These are phyloP conservation scores for Aspergillus affinis DNA, from an alignment of 495 filamentous ascomycete genomes.

Conservation along the genomic window DNA sequence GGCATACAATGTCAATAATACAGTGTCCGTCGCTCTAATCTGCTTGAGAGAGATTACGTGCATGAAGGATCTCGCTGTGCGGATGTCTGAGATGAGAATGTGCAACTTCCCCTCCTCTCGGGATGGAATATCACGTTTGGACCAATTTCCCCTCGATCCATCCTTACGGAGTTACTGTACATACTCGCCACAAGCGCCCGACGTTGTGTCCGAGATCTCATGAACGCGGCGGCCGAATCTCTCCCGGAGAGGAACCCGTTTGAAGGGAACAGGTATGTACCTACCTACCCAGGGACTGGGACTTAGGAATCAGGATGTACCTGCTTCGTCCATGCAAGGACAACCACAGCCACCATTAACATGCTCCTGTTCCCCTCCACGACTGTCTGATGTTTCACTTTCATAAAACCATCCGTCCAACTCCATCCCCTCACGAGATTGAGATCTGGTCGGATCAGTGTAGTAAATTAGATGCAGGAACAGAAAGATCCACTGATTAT, in stretches of 20 bases:
- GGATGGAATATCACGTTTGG: not conserved
- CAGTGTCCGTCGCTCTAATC: not conserved
- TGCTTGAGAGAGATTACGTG: not conserved
- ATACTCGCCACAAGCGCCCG: not conserved
- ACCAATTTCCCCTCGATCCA: not conserved
- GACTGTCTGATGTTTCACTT: conserved; percentile 14
- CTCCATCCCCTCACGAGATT: conserved; percentile 6
- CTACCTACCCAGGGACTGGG: too few species aligned
- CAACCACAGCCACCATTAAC: not conserved
- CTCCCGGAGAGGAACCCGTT: not conserved
- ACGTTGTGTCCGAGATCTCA: not conserved
- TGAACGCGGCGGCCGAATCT: not conserved
- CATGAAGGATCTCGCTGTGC: not conserved
- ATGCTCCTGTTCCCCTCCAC: not conserved
- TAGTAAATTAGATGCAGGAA: conserved; percentile 19
- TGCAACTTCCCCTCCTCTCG: not conserved
- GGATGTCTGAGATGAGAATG: not conserved
- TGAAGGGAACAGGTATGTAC: too few species aligned
- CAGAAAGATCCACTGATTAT: conserved; percentile 14
- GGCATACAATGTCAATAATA: too few species aligned
- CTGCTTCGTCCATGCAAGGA: not conserved
- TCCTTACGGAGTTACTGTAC: not conserved
- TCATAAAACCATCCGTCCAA: not conserved
- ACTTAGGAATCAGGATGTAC: not conserved
- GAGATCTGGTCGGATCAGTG: conserved; percentile 15